A percentile compares a stretch with the other conserved stretches of the same genome.
Evolutionary conservation across 345 rosid species (phyloP).

Genomic region (Lepidium africanum): DNA sequence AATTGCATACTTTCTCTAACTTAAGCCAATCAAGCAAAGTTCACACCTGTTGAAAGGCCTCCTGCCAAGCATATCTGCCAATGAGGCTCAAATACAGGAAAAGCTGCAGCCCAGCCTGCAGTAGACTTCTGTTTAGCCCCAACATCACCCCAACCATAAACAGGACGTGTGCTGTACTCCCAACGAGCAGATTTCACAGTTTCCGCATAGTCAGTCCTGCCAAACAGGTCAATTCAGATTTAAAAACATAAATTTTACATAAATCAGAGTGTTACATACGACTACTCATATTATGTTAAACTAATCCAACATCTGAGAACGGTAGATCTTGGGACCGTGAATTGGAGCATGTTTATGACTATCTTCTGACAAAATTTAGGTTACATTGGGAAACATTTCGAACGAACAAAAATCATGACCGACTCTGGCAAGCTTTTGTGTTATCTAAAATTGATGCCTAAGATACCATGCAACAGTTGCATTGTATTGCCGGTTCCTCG

Average conservation of each 20-base stretch:
- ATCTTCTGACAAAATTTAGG: background rate
- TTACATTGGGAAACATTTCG: background rate
- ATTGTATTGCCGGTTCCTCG: background rate
- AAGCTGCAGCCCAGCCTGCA: constrained; percentile 97
- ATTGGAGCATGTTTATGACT: background rate
- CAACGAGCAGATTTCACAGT: constrained; percentile 81
- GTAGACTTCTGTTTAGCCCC: constrained; percentile 75
- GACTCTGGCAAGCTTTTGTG: background rate
- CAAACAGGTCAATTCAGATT: constrained; percentile 5
- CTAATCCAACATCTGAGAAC: background rate
- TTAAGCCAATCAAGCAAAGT: background rate
- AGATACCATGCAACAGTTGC: background rate
- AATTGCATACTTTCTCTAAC: background rate
- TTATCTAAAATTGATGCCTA: background rate
- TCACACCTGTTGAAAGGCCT: constrained; percentile 88
- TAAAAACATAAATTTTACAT: background rate
- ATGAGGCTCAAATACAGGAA: constrained; percentile 97
- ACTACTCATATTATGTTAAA: background rate
- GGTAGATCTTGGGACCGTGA: background rate
- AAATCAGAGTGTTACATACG: background rate
- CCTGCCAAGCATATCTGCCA: constrained; percentile 99
- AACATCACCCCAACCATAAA: constrained; percentile 93
- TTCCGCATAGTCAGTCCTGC: constrained; percentile 59
- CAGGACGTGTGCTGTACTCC: constrained; percentile 91
- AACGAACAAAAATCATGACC: background rate